phyloP scores from a whole-genome alignment of 2,329 filamentous ascomycete genomes.

The Arthrinium phaeospermum region DNA sequence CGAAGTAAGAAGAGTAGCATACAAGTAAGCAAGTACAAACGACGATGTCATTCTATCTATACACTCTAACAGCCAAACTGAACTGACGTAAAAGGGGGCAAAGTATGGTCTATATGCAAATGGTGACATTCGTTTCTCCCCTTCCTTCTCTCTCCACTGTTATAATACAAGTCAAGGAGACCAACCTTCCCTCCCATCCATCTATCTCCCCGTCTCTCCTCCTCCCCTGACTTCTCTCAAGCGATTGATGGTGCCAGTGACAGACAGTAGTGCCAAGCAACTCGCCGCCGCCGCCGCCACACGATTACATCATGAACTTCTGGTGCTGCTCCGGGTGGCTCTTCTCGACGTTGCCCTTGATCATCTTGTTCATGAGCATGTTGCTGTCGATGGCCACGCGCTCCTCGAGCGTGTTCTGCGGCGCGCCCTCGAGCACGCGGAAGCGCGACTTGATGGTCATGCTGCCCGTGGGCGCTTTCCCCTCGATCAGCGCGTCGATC shows the following conservation, averaged over 20 bases:
- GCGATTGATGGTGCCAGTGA: no score
- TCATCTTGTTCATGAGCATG: conserved; percentile 35
- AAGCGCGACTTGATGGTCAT: conserved; percentile 27
- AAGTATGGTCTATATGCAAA: background rate
- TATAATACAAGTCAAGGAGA: no score
- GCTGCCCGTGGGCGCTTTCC: conserved; percentile 33
- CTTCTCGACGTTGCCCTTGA: conserved; percentile 38
- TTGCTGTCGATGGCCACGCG: conserved; percentile 36
- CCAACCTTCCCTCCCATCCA: background rate
- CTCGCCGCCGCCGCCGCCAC: no score
- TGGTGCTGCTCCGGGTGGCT: conserved; percentile 32
- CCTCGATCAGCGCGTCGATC: conserved; percentile 34
- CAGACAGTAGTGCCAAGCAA: background rate
- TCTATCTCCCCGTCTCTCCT: background rate
- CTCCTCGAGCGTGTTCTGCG: conserved; percentile 31
- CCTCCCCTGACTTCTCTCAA: no score
- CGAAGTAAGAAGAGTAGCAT: background rate
- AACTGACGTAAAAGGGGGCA: background rate
- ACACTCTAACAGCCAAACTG: background rate
- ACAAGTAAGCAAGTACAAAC: background rate
- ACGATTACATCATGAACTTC: conserved; percentile 25
- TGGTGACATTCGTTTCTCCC: no score
- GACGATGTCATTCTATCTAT: background rate
- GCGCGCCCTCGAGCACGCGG: conserved; percentile 25
- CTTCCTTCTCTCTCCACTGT: background rate